Percentiles rank a stretch among this genome's conserved stretches.
Conservation (phyloP, 2,329 filamentous ascomycete species). For the Trichophyton schoenleinii region DNA sequence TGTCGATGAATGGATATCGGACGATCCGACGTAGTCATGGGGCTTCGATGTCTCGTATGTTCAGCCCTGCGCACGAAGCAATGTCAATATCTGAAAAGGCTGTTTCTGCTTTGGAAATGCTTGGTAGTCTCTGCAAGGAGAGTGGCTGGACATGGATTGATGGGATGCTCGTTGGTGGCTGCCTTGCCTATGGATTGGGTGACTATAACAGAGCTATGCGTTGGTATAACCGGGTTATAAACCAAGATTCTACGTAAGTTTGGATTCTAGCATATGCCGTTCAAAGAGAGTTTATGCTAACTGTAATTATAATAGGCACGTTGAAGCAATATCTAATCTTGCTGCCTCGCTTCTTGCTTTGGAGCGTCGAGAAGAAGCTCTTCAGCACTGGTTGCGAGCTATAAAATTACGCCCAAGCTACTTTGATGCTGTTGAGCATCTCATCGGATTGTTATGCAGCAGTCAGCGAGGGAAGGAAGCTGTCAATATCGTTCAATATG, state of each 20-base stretch:
- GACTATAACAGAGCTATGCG: conserved; percentile 57
- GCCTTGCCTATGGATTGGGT: conserved; percentile 78
- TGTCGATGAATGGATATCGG: conserved; percentile 21
- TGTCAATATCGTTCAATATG: conserved; percentile 70
- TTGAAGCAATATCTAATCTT: conserved; percentile 87
- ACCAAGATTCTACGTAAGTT: conserved; percentile 43
- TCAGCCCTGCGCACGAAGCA: conserved; percentile 22
- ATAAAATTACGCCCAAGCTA: conserved; percentile 73
- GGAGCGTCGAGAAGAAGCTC: conserved; percentile 68
- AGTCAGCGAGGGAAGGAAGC: conserved; percentile 73
- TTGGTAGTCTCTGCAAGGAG: conserved; percentile 64
- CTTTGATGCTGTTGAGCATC: conserved; percentile 88
- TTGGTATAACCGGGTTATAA: conserved; percentile 45
- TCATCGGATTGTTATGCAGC: conserved; percentile 74
- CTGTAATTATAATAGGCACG: conserved; percentile 47
- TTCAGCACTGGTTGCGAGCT: conserved; percentile 74
- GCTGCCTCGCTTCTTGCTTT: conserved; percentile 80
- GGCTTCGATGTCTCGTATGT: conserved; percentile 24
- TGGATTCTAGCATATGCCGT: not conserved
- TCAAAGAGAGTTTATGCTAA: not conserved
- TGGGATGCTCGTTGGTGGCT: conserved; percentile 81
- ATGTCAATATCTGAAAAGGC: conserved; percentile 45
- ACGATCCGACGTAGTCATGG: conserved; percentile 23
- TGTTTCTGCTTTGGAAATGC: conserved; percentile 54
- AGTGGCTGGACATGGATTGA: conserved; percentile 82